Percentiles rank a stretch among this genome's conserved stretches.
phyloP scores from a whole-genome alignment of 371 early-diverging fungal species.

The Haplosporangium sp. region DNA sequence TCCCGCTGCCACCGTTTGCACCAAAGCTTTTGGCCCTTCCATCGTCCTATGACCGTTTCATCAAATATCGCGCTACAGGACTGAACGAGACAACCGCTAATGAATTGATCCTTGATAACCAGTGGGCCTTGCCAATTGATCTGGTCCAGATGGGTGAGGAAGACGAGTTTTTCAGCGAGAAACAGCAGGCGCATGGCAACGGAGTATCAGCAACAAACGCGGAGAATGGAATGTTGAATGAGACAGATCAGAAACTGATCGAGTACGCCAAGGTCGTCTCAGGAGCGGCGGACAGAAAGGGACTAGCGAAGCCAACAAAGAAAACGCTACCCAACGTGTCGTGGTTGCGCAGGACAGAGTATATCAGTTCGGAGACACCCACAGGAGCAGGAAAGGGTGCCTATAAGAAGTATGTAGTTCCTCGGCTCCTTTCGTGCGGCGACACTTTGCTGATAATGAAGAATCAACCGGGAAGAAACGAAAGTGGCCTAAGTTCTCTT shows the following conservation, averaged over 20 bases:
- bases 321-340: slow-evolving; percentile 54
- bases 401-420: slow-evolving; percentile 34
- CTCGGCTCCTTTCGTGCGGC: background rate
- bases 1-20: slow-evolving; percentile 84
- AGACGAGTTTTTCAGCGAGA: slow-evolving; percentile 57
- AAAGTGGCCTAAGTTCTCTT: background rate
- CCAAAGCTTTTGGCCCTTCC: slow-evolving; percentile 83
- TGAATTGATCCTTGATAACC: slow-evolving; percentile 72
- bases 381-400: slow-evolving; percentile 51
- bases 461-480: background rate
- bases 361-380: slow-evolving; percentile 63
- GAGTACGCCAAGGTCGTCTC: slow-evolving; percentile 21
- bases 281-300: slow-evolving; percentile 5
- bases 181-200: slow-evolving; percentile 10
- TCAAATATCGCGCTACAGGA: slow-evolving; percentile 70
- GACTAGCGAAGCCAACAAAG: slow-evolving; percentile 3
- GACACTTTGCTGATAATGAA: too few species aligned
- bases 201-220: slow-evolving; percentile 1
- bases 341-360: slow-evolving; percentile 77
- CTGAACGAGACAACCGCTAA: slow-evolving; percentile 74
- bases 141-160: slow-evolving; percentile 66
- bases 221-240: slow-evolving; percentile 30
- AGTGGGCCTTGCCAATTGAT: slow-evolving; percentile 78
- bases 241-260: slow-evolving; percentile 33
- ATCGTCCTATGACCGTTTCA: slow-evolving; percentile 65